A percentile compares a stretch with the other conserved stretches of the same genome.
These are phyloP conservation scores for Schrenkiella parvula DNA, from an alignment of 345 rosid species.

Conservation along the genomic window DNA sequence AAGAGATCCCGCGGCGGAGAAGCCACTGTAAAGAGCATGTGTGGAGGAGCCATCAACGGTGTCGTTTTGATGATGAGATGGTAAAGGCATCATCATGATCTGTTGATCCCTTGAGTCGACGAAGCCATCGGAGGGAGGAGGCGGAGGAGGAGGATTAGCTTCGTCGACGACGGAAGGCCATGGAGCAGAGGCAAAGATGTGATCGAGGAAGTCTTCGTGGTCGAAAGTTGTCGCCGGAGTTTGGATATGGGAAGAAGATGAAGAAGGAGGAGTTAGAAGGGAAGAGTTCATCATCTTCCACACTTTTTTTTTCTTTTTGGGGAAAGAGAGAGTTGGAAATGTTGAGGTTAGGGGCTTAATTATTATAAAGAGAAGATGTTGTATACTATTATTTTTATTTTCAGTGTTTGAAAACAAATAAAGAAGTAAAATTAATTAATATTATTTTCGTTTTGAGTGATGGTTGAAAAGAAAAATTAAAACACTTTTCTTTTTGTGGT, in stretches of 20 bases:
- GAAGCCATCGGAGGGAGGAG: constrained; percentile 18
- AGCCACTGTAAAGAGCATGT: constrained; percentile 49
- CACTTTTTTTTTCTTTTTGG: not conserved
- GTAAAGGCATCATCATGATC: constrained; percentile 43
- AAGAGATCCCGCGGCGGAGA: constrained; percentile 54
- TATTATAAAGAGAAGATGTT: constrained; percentile 30
- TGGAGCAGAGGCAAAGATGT: constrained; percentile 68
- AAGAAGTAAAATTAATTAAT: not conserved
- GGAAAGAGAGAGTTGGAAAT: constrained; percentile 18
- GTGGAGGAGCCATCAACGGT: not conserved
- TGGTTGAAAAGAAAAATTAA: not conserved
- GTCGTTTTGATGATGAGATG: constrained; percentile 28
- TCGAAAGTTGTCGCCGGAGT: constrained; percentile 17
- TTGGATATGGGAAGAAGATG: constrained; percentile 31
- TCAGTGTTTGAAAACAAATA: not conserved
- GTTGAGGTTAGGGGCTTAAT: constrained; percentile 17
- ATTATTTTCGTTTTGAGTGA: not conserved
- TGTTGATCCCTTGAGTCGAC: constrained; percentile 47
- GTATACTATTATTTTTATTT: not conserved
- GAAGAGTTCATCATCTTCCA: constrained; percentile 29
- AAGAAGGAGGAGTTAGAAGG: constrained; percentile 28
- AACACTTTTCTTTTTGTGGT: not conserved
- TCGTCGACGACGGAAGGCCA: constrained; percentile 37
- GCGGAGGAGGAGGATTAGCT: constrained; percentile 3
- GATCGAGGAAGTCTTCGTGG: constrained; percentile 75